Percentiles rank a stretch among this genome's conserved stretches.
phyloP scores from a whole-genome alignment of 306 rosid species.

The Fagus crenata region DNA sequence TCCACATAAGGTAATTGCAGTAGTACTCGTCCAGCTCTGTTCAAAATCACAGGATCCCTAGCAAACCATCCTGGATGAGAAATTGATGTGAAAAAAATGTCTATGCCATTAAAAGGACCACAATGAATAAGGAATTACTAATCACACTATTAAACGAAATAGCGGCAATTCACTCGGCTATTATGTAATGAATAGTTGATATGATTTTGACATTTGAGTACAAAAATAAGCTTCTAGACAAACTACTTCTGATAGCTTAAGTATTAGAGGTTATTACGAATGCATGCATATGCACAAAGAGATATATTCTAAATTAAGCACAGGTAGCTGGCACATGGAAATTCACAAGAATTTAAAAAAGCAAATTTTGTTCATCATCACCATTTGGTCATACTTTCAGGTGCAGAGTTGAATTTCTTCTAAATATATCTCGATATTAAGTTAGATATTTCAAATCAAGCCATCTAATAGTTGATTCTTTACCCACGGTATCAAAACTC shows the following conservation, averaged over 20 bases:
- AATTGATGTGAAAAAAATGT: constrained; percentile 33
- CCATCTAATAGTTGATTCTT: constrained; percentile 21
- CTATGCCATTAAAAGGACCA: background rate
- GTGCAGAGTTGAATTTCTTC: background rate
- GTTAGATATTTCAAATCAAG: constrained; percentile 8
- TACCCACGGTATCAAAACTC: constrained; percentile 89
- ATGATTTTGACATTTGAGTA: background rate
- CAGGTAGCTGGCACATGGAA: background rate
- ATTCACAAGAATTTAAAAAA: background rate
- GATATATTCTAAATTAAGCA: background rate
- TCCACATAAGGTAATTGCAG: constrained; percentile 45
- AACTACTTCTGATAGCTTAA: background rate
- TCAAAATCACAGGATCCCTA: constrained; percentile 66
- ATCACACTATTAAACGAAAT: background rate
- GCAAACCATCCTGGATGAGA: constrained; percentile 88
- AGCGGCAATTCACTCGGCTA: background rate
- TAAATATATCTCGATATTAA: background rate
- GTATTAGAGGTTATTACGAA: background rate
- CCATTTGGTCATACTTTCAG: background rate
- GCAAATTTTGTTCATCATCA: background rate
- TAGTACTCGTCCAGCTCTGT: constrained; percentile 60
- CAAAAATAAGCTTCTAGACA: background rate
- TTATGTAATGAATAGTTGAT: background rate
- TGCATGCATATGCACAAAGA: background rate
- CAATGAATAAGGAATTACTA: background rate